Evolutionary conservation across 176 grass and related monocot genomes (phyloP).

Genomic region (Bothriochloa decipiens): DNA sequence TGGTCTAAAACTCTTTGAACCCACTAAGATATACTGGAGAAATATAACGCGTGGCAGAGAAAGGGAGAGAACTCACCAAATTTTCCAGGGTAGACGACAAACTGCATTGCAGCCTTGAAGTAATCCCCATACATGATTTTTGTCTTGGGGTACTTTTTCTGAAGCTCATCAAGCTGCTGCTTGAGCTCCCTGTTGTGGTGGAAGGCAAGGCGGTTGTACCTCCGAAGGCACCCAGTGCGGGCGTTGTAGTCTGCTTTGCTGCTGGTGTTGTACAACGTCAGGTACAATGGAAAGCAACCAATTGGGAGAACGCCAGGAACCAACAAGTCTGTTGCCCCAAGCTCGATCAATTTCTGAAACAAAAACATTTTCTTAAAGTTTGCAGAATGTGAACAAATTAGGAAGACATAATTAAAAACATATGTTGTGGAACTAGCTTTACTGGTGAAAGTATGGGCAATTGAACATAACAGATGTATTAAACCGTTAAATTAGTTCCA

Average conservation of each 20-base stretch:
- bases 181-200: conserved; percentile 83
- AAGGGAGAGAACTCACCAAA: conserved; percentile 62
- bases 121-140: conserved; percentile 88
- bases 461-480: not conserved
- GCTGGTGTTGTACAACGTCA: conserved; percentile 78
- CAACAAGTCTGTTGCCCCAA: conserved; percentile 77
- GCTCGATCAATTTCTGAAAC: conserved; percentile 74
- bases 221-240: conserved; percentile 76
- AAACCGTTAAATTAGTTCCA: not conserved
- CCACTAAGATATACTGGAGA: not conserved
- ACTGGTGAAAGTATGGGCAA: not conserved
- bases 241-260: conserved; percentile 68
- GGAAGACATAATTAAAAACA: not conserved
- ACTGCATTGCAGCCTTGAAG: conserved; percentile 80
- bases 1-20: not conserved
- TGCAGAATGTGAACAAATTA: not conserved
- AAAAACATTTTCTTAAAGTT: conserved; percentile 13
- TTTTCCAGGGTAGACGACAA: conserved; percentile 57
- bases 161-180: conserved; percentile 62
- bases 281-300: conserved; percentile 86
- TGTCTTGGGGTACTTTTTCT: conserved; percentile 68
- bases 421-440: not conserved
- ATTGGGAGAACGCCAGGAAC: conserved; percentile 82
- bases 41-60: not conserved
- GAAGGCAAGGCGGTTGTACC: conserved; percentile 76